Evolutionary conservation across 768 basidiomycete species (phyloP), one percentile per base, ranked within the genome.

Genomic region (Cystofilobasidium capitatum): DNA sequence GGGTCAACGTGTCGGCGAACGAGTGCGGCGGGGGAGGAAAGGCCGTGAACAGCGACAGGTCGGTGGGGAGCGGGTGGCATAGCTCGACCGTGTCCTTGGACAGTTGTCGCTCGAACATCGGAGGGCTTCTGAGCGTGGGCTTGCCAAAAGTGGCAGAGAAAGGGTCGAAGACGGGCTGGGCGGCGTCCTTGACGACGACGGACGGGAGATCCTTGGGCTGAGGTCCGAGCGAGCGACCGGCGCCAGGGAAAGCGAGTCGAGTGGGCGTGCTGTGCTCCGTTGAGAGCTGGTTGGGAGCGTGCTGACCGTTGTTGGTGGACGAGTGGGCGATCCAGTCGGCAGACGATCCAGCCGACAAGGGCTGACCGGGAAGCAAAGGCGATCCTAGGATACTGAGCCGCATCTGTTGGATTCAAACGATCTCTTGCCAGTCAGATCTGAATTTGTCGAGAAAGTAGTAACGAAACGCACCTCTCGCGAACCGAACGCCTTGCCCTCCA

Each of bases 1-100:
- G 65, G 8, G 65, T 66, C 2, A 66, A 44, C 5, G 58, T 66
- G 47, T 66, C 58, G 58, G 24, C 37, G 35, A 60, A 66, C 42
- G 58, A 33, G 59, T 66, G 65, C 1, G 65, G 57, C 13, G 65
- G 45, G 13, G 65, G 57, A 2, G 65, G 45, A 58, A 66, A 66
- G 4, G 51, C 31, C 5, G 58, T 20, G 37, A 26, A 24, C 17
- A 45, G 31, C 17, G 22, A 9, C 36, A 61, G 39, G 31, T 61
- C 20, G 39, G 44, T 61, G 22, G 44, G 44, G 22, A 31, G 39
- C 39, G 59, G 59, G 37, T 61, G 59, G 39, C n/a, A 42, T 13
- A 61, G 44, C 59, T 45, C 59, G 40, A 40, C 44, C 29, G 59
- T 61, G 59, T 39, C 33, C 57, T 33, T 65, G 24, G 65, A 17